Base-by-base conservation (phyloP, 768 basidiomycete genomes). In the Inosperma sp. region DNA sequence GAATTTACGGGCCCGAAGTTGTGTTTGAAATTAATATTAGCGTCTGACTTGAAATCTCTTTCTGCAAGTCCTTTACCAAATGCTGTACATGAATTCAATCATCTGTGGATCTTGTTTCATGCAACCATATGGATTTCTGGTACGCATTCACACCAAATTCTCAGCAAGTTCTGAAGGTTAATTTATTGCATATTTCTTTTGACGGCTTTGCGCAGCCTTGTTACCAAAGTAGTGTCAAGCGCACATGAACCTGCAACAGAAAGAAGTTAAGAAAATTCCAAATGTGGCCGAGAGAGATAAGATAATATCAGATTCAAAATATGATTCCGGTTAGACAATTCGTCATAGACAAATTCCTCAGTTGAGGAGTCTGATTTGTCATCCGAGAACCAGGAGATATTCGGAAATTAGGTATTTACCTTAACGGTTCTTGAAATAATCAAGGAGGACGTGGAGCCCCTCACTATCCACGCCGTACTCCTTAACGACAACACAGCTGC, bases 341-440 rank as follows among this genome's bases (percentile, higher is more conserved):
- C 88, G 76, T 82, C 88, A 84, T 60, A 52, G 76, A 74, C 73
- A 68, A 62, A 66, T 22, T 71, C 75, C 81, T 91, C 88, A 72
- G 88, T 84, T 65, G 88, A 91, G 89, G 89, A 91, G 89, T 90
- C 88, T 87, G 82, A 75, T 68, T 80, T 82, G 79, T 89, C 88
- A 91, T 91, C 89, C 51, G 31, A 57, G 57, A 43, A 33, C 43
- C 31, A 55, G 45, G 13, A 23, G 12, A 31, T 42, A 25, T 52
- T 59, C 40, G 57, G 49, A 25, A 60, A 56, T 13, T 62, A 55
- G 49, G 62, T 48, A 51, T 69, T 69, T 52, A 73, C 68, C 61
- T 83, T 78, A 86, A 55, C 92, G 88, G 79, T 85, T 90, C 78
- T 93, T 94, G 86, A 96, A 95, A 83, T 95, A 93, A 65, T 93